Evolutionary conservation across 139 green algal species (phyloP).

Genomic region (Eudorina sp.): DNA sequence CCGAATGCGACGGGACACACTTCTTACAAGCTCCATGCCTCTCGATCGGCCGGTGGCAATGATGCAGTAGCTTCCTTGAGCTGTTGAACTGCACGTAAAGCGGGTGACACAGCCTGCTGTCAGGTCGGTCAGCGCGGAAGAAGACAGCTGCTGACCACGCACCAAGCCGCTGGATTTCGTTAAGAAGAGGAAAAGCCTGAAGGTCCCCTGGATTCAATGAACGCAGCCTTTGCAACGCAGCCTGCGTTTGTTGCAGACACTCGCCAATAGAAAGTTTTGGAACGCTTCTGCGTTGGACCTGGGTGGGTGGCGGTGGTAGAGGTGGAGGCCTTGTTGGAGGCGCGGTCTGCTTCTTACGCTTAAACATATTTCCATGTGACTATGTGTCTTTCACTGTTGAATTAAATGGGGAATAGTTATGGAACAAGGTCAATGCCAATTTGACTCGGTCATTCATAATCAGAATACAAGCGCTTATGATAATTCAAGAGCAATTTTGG

Average conservation of each 20-base stretch:
- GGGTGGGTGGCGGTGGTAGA: neutral
- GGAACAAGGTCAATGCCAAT: too few species aligned
- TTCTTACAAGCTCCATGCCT: conserved; percentile 53
- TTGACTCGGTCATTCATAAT: too few species aligned
- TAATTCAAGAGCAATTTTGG: too few species aligned
- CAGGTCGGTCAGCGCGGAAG: neutral
- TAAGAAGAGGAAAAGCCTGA: conserved; percentile 55
- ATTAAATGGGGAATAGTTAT: neutral
- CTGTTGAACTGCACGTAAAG: conserved; percentile 45
- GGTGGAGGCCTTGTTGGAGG: neutral
- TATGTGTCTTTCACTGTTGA: neutral
- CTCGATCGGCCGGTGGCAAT: conserved; percentile 26
- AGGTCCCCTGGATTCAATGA: conserved; percentile 45
- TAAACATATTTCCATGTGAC: conserved; percentile 12
- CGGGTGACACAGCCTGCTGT: neutral
- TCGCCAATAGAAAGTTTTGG: neutral
- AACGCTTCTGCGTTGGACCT: neutral
- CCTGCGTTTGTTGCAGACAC: conserved; percentile 12
- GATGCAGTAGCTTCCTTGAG: conserved; percentile 42
- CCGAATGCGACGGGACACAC: too few species aligned
- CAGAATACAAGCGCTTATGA: too few species aligned
- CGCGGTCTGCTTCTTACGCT: neutral
- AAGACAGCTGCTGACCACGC: conserved; percentile 16
- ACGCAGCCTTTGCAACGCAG: neutral
- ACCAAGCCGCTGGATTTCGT: conserved; percentile 52